These are phyloP conservation scores for Cunninghamia lanceolata DNA, from an alignment of 75 land plant genomes.

Conservation along the genomic window DNA sequence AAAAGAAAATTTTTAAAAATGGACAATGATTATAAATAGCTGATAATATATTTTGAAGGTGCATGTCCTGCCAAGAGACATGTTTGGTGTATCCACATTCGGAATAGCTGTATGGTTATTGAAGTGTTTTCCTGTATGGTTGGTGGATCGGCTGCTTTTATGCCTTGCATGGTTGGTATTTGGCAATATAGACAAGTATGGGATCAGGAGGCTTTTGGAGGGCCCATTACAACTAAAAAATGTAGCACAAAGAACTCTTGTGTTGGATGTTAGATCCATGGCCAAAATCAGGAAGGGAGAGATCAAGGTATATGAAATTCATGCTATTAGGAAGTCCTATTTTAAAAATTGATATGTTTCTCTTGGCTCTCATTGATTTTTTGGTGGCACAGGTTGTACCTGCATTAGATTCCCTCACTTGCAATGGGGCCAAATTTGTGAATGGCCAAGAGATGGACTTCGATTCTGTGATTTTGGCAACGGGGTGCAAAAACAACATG, in stretches of 20 bases:
- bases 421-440: slow-evolving; percentile 36
- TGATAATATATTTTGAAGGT: slow-evolving; percentile 29
- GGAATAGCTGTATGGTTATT: slow-evolving; percentile 53
- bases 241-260: slow-evolving; percentile 40
- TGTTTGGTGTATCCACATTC: slow-evolving; percentile 64
- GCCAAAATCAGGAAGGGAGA: slow-evolving; percentile 23
- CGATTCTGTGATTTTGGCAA: slow-evolving; percentile 74
- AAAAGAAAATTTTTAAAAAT: too few species aligned
- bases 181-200: slow-evolving; percentile 44
- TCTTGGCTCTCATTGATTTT: not conserved
- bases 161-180: slow-evolving; percentile 30
- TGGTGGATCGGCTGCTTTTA: slow-evolving; percentile 57
- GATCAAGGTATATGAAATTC: slow-evolving; percentile 33
- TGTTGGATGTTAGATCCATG: slow-evolving; percentile 41
- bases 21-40: too few species aligned
- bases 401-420: slow-evolving; percentile 26
- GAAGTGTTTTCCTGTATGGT: slow-evolving; percentile 51
- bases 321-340: not conserved
- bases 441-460: slow-evolving; percentile 46
- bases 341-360: not conserved
- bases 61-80: slow-evolving; percentile 72
- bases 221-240: slow-evolving; percentile 66
- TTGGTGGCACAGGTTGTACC: slow-evolving; percentile 18
- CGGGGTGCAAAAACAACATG: slow-evolving; percentile 86
- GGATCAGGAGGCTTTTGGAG: slow-evolving; percentile 46